Evolutionary conservation across 305 asterid species (phyloP).

Genomic region (Plantago coronopus): DNA sequence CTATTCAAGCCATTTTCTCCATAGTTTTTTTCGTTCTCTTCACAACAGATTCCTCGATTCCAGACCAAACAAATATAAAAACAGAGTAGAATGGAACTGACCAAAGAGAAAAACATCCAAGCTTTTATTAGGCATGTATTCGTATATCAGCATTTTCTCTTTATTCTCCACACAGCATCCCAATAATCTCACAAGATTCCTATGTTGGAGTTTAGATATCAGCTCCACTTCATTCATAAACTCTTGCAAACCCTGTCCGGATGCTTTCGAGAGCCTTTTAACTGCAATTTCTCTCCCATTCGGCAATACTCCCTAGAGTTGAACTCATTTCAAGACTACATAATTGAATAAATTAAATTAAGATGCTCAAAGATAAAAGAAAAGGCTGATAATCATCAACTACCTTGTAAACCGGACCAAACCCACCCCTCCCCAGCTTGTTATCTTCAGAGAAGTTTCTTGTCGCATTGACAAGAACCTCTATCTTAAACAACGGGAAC

Average conservation of each 20-base stretch:
- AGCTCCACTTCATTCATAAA: constrained; percentile 51
- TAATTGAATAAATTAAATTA: too few species aligned
- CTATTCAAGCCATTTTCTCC: too few species aligned
- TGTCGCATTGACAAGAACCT: constrained; percentile 43
- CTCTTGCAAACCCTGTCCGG: constrained; percentile 51
- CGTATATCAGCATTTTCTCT: constrained; percentile 47
- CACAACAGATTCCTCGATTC: too few species aligned
- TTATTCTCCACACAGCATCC: constrained; percentile 47
- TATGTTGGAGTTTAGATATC: constrained; percentile 50
- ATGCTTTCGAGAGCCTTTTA: constrained; percentile 50
- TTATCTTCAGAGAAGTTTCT: constrained; percentile 32
- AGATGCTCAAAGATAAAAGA: too few species aligned
- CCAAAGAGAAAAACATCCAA: constrained; percentile 51
- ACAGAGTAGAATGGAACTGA: constrained; percentile 11
- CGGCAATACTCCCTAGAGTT: constrained; percentile 40
- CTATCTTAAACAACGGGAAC: constrained; percentile 40
- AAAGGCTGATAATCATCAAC: too few species aligned
- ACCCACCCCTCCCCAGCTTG: constrained; percentile 70
- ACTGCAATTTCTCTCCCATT: constrained; percentile 54
- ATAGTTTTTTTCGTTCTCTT: too few species aligned
- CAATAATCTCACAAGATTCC: constrained; percentile 50
- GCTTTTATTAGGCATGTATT: constrained; percentile 54
- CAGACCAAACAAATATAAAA: too few species aligned
- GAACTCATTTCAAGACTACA: too few species aligned
- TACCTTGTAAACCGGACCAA: constrained; percentile 64